These are phyloP conservation scores for Kluyveromyces lactis DNA, from an alignment of 805 yeast genomes.

Conservation along the genomic window DNA sequence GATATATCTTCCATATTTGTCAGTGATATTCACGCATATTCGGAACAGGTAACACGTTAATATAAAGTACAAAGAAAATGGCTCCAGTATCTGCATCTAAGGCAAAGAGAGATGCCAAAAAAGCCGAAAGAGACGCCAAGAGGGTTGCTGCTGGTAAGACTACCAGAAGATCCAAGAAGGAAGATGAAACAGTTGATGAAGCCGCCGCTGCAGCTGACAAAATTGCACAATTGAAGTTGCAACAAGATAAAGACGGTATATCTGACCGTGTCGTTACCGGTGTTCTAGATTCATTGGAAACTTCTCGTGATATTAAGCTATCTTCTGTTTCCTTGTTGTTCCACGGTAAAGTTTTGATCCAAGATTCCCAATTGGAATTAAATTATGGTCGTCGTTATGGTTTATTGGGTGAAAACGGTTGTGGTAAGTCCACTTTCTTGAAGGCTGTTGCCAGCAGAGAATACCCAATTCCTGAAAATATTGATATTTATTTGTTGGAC, in stretches of 20 bases:
- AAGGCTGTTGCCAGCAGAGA: constrained; percentile 94
- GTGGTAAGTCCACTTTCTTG: constrained; percentile 95
- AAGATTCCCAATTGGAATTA: constrained; percentile 85
- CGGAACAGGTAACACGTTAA: neutral
- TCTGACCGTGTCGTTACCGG: constrained; percentile 98
- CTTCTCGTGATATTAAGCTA: constrained; percentile 90
- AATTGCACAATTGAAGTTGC: constrained; percentile 81
- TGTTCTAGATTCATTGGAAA: constrained; percentile 78
- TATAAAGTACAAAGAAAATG: constrained; percentile 12
- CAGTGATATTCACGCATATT: too few species aligned
- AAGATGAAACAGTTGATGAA: constrained; percentile 38
- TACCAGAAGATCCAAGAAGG: constrained; percentile 45
- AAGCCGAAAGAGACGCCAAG: constrained; percentile 97
- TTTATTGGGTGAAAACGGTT: constrained; percentile 95
- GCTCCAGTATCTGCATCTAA: constrained; percentile 75
- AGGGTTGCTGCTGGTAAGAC: constrained; percentile 74
- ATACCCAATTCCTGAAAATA: constrained; percentile 85
- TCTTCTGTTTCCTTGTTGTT: constrained; percentile 84
- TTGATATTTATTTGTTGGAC: constrained; percentile 87
- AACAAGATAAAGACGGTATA: constrained; percentile 86
- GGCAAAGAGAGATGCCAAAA: constrained; percentile 93
- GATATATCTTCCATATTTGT: too few species aligned
- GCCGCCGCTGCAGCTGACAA: constrained; percentile 60
- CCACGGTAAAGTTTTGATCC: constrained; percentile 95
- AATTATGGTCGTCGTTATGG: constrained; percentile 98